Conservation (phyloP, 2,329 filamentous ascomycete species). For the Aspergillus eucalypticola region DNA sequence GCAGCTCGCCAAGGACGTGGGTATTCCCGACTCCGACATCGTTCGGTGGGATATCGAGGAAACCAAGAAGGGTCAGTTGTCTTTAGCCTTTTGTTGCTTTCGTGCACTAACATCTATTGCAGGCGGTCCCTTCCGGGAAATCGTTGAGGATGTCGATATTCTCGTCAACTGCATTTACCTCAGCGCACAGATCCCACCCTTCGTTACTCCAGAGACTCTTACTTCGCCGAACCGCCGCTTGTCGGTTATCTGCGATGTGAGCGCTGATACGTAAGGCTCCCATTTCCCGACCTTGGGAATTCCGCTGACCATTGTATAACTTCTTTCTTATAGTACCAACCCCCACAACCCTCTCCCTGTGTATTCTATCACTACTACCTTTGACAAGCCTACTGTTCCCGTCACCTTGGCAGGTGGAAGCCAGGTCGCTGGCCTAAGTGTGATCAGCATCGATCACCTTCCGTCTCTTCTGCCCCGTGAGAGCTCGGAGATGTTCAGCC, state of each 20-base stretch:
- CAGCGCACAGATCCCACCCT: conserved; percentile 73
- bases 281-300: background rate
- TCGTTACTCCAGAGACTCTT: conserved; percentile 72
- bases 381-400: conserved; percentile 80
- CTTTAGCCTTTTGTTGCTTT: background rate
- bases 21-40: conserved; percentile 69
- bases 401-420: conserved; percentile 57
- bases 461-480: conserved; percentile 82
- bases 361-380: conserved; percentile 82
- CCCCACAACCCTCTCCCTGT: conserved; percentile 63
- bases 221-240: conserved; percentile 69
- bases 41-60: conserved; percentile 76
- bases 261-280: conserved; percentile 40
- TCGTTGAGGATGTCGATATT: conserved; percentile 67
- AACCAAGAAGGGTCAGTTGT: conserved; percentile 61
- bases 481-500: conserved; percentile 80
- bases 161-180: conserved; percentile 93
- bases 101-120: conserved; percentile 22
- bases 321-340: conserved; percentile 41
- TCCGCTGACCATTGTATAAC: background rate
- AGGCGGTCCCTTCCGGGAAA: conserved; percentile 74
- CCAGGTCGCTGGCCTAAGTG: conserved; percentile 63
- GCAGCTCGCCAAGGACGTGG: conserved; percentile 73
- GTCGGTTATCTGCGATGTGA: conserved; percentile 76
- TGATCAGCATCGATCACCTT: conserved; percentile 87